Evolutionary conservation across 805 yeast genomes (phyloP).

Genomic region (Komagataella pseudopastoris): DNA sequence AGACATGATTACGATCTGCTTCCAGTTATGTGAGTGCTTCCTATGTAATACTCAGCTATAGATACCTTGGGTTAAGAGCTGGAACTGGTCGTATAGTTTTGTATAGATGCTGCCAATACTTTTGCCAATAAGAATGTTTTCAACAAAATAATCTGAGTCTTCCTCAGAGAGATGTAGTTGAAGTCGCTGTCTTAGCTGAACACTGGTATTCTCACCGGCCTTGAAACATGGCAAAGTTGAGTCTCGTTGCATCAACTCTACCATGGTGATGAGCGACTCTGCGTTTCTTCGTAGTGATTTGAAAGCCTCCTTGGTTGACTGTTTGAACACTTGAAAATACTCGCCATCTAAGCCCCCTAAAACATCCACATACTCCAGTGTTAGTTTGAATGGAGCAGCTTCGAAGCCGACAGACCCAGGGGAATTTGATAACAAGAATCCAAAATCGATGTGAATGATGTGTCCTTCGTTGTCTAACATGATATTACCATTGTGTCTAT

Average conservation of each 20-base stretch:
- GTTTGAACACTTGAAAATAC: constrained; percentile 44
- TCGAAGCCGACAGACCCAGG: constrained; percentile 98
- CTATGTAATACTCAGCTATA: constrained; percentile 32
- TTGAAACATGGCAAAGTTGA: constrained; percentile 85
- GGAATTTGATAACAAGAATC: constrained; percentile 81
- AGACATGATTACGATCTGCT: no score
- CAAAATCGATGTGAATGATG: constrained; percentile 90
- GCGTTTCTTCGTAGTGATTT: constrained; percentile 58
- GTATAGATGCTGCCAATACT: constrained; percentile 85
- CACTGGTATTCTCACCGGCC: constrained; percentile 75
- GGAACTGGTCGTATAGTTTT: constrained; percentile 88
- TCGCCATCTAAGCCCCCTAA: constrained; percentile 67
- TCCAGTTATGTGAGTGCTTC: not conserved
- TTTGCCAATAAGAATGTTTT: constrained; percentile 58
- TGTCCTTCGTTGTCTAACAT: constrained; percentile 96
- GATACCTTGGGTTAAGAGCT: constrained; percentile 88
- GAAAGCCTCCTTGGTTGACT: constrained; percentile 61
- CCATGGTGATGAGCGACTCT: constrained; percentile 66
- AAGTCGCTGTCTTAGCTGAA: constrained; percentile 66
- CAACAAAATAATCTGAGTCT: constrained; percentile 71
- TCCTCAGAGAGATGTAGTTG: constrained; percentile 63
- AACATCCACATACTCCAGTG: constrained; percentile 78
- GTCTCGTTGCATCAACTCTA: constrained; percentile 89
- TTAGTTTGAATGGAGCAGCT: constrained; percentile 92
- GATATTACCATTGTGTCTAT: constrained; percentile 93